Evolutionary conservation across 305 asterid species (phyloP).

Genomic region (Andrographis paniculata): DNA sequence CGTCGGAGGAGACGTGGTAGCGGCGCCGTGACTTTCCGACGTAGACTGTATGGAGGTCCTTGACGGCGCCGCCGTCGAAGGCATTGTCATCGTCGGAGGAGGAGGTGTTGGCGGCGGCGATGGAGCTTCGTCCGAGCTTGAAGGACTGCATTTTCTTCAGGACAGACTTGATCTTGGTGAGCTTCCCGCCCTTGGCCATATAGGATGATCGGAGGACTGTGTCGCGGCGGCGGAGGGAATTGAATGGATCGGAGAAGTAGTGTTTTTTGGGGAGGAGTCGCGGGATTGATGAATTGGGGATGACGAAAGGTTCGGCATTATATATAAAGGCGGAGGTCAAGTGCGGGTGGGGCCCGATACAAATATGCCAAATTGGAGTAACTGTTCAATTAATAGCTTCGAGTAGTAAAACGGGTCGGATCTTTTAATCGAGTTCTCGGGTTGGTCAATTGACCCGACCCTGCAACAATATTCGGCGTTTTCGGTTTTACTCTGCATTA

Average conservation of each 20-base stretch:
- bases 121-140: constrained; percentile 62
- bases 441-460: too few relatives aligned
- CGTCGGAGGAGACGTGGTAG: constrained; percentile 57
- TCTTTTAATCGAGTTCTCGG: too few relatives aligned
- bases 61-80: constrained; percentile 12
- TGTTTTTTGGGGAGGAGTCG: constrained; percentile 11
- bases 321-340: too few relatives aligned
- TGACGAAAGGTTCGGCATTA: too few relatives aligned
- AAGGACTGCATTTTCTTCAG: constrained; percentile 85
- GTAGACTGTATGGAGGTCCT: constrained; percentile 55
- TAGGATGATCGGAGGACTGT: too few relatives aligned
- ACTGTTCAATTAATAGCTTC: too few relatives aligned
- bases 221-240: constrained; percentile 1
- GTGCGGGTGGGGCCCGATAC: too few relatives aligned
- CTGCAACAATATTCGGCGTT: too few relatives aligned
- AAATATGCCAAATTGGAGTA: too few relatives aligned
- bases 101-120: constrained; percentile 33
- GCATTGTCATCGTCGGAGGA: constrained; percentile 25
- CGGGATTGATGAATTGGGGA: constrained; percentile 35
- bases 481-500: too few relatives aligned
- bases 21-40: constrained; percentile 82
- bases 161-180: constrained; percentile 73
- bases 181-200: constrained; percentile 83
- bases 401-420: too few relatives aligned
- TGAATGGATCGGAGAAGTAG: too few relatives aligned